Evolutionary conservation across 345 rosid genomes (phyloP).

Genomic region (Moringa oleifera): DNA sequence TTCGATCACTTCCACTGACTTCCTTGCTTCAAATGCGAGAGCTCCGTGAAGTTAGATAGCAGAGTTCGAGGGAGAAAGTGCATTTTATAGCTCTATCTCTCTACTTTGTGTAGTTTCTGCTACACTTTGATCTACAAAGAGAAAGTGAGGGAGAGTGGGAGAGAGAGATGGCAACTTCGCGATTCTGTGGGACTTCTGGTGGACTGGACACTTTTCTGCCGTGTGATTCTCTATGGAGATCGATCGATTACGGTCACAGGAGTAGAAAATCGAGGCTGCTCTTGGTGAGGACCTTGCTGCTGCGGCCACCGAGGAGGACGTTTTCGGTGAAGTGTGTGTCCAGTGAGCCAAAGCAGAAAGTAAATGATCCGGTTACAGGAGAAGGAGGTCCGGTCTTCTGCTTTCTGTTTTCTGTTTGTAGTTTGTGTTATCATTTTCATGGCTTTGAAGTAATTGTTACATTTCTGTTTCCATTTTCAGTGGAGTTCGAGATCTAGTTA

Average conservation of each 20-base stretch:
- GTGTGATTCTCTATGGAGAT: conserved; percentile 25
- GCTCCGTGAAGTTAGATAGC: too few species aligned
- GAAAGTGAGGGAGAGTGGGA: too few species aligned
- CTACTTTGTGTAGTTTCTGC: too few species aligned
- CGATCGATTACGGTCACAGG: conserved; percentile 24
- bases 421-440: not conserved
- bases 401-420: not conserved
- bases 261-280: conserved; percentile 22
- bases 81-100: too few species aligned
- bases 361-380: conserved; percentile 20
- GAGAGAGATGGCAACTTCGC: conserved; percentile 21
- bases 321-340: conserved; percentile 31
- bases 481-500: not conserved
- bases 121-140: too few species aligned
- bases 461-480: too few species aligned
- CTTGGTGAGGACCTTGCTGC: conserved; percentile 20
- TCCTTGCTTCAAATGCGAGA: too few species aligned
- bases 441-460: not conserved
- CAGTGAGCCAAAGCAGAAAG: conserved; percentile 29
- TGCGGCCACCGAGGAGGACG: conserved; percentile 18
- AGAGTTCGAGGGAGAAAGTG: too few species aligned
- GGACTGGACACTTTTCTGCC: conserved; percentile 17
- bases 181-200: conserved; percentile 22
- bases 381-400: conserved; percentile 31
- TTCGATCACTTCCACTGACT: too few species aligned